phyloP scores from a whole-genome alignment of 208 protist genomes.

The Wallacemonas rigidus region DNA sequence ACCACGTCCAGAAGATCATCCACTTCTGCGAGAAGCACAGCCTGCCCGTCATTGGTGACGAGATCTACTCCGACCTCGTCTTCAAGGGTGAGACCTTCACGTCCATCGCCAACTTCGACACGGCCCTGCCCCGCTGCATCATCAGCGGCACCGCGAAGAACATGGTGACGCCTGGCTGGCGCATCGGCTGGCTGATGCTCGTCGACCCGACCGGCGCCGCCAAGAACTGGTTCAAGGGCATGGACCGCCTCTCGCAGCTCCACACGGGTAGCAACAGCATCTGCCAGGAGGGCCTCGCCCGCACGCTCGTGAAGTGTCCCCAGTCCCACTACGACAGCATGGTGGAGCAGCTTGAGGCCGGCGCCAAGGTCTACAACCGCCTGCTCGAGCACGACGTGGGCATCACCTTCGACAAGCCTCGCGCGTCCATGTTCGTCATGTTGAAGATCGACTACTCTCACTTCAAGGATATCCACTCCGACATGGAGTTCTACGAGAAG shows the following conservation, averaged over 20 bases:
- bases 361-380: slow-evolving; percentile 54
- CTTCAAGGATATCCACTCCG: slow-evolving; percentile 69
- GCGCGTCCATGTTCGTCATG: slow-evolving; percentile 89
- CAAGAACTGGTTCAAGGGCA: slow-evolving; percentile 28
- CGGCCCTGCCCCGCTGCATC: slow-evolving; percentile 62
- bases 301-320: slow-evolving; percentile 59
- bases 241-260: slow-evolving; percentile 38
- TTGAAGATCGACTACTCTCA: slow-evolving; percentile 68
- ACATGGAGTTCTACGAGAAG: slow-evolving; percentile 69
- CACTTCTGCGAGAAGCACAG: slow-evolving; percentile 65
- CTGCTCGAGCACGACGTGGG: slow-evolving; percentile 42
- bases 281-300: slow-evolving; percentile 64
- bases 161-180: slow-evolving; percentile 90
- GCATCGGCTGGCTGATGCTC: slow-evolving; percentile 80
- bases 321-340: slow-evolving; percentile 43
- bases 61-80: slow-evolving; percentile 93
- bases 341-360: slow-evolving; percentile 41
- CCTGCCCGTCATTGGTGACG: slow-evolving; percentile 90
- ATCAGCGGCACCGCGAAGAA: slow-evolving; percentile 88
- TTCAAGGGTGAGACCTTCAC: slow-evolving; percentile 62
- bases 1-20: slow-evolving; percentile 67
- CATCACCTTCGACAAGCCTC: slow-evolving; percentile 50
- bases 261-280: slow-evolving; percentile 84
- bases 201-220: slow-evolving; percentile 45
- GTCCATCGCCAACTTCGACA: slow-evolving; percentile 62